phyloP scores from a whole-genome alignment of 179 eudicot species.

The Pouteria campechiana region DNA sequence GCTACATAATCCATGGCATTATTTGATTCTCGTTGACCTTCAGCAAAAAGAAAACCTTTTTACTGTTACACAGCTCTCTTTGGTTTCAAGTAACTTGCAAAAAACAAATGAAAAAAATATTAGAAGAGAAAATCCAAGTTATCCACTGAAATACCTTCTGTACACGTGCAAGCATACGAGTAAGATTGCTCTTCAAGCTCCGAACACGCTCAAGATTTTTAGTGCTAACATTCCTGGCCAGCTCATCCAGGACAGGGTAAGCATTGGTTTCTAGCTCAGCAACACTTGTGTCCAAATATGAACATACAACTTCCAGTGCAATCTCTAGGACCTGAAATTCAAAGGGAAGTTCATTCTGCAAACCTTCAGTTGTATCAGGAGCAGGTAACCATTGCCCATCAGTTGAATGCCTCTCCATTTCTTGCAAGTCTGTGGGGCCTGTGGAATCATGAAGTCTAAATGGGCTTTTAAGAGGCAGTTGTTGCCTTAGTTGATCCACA shows the following conservation, averaged over 20 bases:
- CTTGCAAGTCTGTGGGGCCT: slow-evolving; percentile 22
- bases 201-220: slow-evolving; percentile 92
- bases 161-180: slow-evolving; percentile 88
- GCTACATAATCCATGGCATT: too few relatives aligned
- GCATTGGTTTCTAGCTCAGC: slow-evolving; percentile 87
- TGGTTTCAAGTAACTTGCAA: too few relatives aligned
- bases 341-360: slow-evolving; percentile 73
- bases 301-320: slow-evolving; percentile 83
- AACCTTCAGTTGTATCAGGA: slow-evolving; percentile 51
- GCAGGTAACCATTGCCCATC: slow-evolving; percentile 43
- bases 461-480: slow-evolving; percentile 40
- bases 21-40: too few relatives aligned
- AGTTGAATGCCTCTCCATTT: slow-evolving; percentile 27
- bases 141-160: slow-evolving; percentile 78
- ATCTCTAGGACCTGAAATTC: slow-evolving; percentile 93
- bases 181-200: slow-evolving; percentile 86
- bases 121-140: too few relatives aligned
- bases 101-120: too few relatives aligned
- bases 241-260: slow-evolving; percentile 84
- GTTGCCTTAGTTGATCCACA: slow-evolving; percentile 85
- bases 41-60: too few relatives aligned
- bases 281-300: slow-evolving; percentile 70
- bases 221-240: slow-evolving; percentile 84
- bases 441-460: slow-evolving; percentile 15
- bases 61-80: too few relatives aligned